A percentile compares a stretch with the other conserved stretches of the same genome.
These are phyloP conservation scores for Mimosa bimucronata DNA, from an alignment of 306 rosid genomes.

Conservation along the genomic window DNA sequence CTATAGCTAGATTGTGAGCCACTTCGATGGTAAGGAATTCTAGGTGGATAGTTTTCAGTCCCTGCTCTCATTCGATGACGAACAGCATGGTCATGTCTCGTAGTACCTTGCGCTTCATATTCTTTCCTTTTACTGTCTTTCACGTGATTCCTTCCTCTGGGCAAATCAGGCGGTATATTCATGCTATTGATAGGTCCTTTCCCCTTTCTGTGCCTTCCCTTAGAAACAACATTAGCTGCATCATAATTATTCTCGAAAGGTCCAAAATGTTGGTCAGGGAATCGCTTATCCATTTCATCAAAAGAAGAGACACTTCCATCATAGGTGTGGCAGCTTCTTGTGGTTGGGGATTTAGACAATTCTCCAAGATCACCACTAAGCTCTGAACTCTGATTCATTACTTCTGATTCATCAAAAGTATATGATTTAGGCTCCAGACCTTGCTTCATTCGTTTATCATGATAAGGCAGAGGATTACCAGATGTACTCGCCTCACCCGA, in stretches of 20 bases:
- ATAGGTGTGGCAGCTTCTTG: constrained; percentile 61
- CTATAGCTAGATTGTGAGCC: constrained; percentile 46
- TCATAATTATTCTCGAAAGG: constrained; percentile 37
- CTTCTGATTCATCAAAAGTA: constrained; percentile 40
- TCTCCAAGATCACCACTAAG: constrained; percentile 45
- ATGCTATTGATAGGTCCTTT: constrained; percentile 40
- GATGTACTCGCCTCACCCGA: constrained; percentile 36
- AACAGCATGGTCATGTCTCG: constrained; percentile 40
- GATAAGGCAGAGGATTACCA: constrained; percentile 43
- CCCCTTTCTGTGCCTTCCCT: constrained; percentile 52
- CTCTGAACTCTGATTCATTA: constrained; percentile 51
- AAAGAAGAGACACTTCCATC: constrained; percentile 80
- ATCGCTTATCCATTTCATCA: constrained; percentile 56
- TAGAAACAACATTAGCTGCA: constrained; percentile 38
- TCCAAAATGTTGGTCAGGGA: constrained; percentile 33
- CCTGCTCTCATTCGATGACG: constrained; percentile 46
- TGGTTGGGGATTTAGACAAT: constrained; percentile 53
- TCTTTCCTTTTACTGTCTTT: constrained; percentile 45
- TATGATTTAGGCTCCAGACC: constrained; percentile 33
- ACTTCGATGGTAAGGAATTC: constrained; percentile 45
- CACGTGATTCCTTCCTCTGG: constrained; percentile 45
- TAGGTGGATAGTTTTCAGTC: constrained; percentile 51
- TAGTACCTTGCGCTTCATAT: constrained; percentile 47
- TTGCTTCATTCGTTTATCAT: constrained; percentile 43
- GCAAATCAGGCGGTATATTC: constrained; percentile 35